Percentiles rank a stretch among this genome's conserved stretches.
Evolutionary conservation across 441 rosid genomes (phyloP).

Genomic region (Aquilaria agallochum): DNA sequence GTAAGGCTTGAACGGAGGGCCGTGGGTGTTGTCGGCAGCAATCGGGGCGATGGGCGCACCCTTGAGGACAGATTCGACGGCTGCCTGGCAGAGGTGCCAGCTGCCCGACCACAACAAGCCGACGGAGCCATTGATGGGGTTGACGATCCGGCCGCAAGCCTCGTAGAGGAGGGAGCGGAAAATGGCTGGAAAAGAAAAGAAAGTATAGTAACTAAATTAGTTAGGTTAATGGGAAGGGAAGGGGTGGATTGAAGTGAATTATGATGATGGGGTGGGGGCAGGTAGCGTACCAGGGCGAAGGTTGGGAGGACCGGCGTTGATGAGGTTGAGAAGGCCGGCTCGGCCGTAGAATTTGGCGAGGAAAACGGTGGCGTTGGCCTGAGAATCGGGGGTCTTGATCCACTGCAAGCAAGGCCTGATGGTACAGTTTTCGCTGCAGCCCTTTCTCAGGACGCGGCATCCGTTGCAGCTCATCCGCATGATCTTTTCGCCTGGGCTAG

Average conservation of each 20-base stretch:
- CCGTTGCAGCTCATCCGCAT: slow-evolving; percentile 74
- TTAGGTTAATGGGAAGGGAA: background rate
- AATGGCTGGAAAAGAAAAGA: slow-evolving; percentile 34
- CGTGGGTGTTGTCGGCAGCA: slow-evolving; percentile 44
- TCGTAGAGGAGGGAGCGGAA: slow-evolving; percentile 54
- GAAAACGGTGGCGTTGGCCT: slow-evolving; percentile 61
- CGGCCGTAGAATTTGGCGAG: slow-evolving; percentile 72
- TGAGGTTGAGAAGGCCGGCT: slow-evolving; percentile 51
- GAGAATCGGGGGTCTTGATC: slow-evolving; percentile 49
- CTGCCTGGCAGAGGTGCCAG: slow-evolving; percentile 50
- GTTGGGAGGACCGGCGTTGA: slow-evolving; percentile 46
- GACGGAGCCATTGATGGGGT: slow-evolving; percentile 52
- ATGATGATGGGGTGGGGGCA: background rate
- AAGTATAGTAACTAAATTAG: background rate
- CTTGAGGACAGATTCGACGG: slow-evolving; percentile 49
- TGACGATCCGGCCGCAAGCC: slow-evolving; percentile 59
- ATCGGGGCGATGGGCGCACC: slow-evolving; percentile 31
- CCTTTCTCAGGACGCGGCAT: slow-evolving; percentile 59
- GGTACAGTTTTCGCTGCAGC: slow-evolving; percentile 48
- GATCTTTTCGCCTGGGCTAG: background rate
- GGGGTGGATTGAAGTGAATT: too few species aligned
- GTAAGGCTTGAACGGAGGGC: slow-evolving; percentile 37
- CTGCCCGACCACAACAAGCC: slow-evolving; percentile 55
- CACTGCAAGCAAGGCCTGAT: slow-evolving; percentile 51
- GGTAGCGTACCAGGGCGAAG: slow-evolving; percentile 42